phyloP scores from a whole-genome alignment of 2,329 filamentous ascomycete species.

The Fusarium drepaniforme region DNA sequence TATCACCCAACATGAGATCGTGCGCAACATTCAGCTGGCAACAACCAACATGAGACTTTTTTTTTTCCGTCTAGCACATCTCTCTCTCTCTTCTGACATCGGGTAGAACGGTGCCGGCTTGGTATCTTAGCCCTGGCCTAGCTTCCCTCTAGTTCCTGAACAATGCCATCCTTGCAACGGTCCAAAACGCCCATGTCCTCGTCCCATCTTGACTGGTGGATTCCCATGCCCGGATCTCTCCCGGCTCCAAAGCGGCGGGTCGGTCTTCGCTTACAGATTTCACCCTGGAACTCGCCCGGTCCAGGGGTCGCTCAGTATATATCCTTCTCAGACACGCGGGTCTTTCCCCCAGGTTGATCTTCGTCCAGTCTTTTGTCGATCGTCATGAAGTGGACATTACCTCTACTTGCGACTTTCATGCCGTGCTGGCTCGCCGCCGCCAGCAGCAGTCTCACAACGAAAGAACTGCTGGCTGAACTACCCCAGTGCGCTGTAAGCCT shows the following conservation, averaged over 20 bases:
- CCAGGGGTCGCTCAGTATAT: slow-evolving; percentile 16
- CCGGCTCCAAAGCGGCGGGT: neutral
- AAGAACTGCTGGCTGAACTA: slow-evolving; percentile 28
- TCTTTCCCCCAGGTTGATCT: neutral
- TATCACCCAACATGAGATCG: neutral
- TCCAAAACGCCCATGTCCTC: neutral
- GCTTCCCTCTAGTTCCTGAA: neutral
- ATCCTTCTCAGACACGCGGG: slow-evolving; percentile 11
- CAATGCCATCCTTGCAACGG: neutral
- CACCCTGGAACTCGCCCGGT: neutral
- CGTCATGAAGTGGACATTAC: slow-evolving; percentile 41
- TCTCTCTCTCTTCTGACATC: neutral
- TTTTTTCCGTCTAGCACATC: neutral
- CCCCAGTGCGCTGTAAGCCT: slow-evolving; percentile 37
- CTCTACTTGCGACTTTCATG: slow-evolving; percentile 35
- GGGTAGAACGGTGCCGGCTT: neutral
- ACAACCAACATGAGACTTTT: neutral
- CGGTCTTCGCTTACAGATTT: neutral
- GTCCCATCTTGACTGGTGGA: neutral
- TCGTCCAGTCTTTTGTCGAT: slow-evolving; percentile 18
- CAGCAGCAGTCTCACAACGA: slow-evolving; percentile 12
- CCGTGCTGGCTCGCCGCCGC: slow-evolving; percentile 22
- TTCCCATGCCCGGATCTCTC: slow-evolving; percentile 3
- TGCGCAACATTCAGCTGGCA: neutral
- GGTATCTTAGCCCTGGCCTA: neutral